A percentile compares a stretch with the other conserved stretches of the same genome.
Conservation (phyloP, 805 yeast species). For the Spathaspora girioi region DNA sequence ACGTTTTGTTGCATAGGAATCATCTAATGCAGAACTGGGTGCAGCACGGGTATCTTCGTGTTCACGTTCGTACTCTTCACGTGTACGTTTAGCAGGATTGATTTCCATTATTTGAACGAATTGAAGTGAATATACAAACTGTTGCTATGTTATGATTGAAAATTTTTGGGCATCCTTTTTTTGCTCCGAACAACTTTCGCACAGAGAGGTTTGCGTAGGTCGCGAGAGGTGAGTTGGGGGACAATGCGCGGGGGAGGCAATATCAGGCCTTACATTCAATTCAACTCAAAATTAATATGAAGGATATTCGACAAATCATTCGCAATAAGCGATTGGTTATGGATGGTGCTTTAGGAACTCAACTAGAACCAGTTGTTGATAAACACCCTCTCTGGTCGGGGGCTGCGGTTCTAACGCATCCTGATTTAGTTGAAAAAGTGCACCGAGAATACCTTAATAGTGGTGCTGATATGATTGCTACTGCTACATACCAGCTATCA, state of each 20-base stretch:
- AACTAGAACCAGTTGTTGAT: slow-evolving; percentile 48
- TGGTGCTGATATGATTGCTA: slow-evolving; percentile 54
- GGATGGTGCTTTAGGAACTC: slow-evolving; percentile 70
- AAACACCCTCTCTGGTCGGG: slow-evolving; percentile 60
- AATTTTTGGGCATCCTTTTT: slow-evolving; percentile 1
- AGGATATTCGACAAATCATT: slow-evolving; percentile 3
- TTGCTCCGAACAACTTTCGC: not conserved
- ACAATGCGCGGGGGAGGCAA: too few relatives aligned
- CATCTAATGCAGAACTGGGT: not conserved
- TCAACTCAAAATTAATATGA: slow-evolving; percentile 1
- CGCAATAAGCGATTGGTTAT: slow-evolving; percentile 12
- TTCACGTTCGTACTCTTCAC: slow-evolving; percentile 27
- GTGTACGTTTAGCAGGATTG: slow-evolving; percentile 21
- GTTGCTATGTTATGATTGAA: not conserved
- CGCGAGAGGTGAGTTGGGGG: too few relatives aligned
- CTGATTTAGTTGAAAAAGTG: slow-evolving; percentile 41
- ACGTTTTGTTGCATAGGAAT: slow-evolving; percentile 20
- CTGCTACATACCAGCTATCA: slow-evolving; percentile 62
- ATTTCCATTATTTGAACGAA: slow-evolving; percentile 6
- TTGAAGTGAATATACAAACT: not conserved
- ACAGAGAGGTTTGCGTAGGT: too few relatives aligned
- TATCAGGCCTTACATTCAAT: too few relatives aligned
- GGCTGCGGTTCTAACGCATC: slow-evolving; percentile 41
- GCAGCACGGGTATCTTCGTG: not conserved
- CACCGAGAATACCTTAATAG: slow-evolving; percentile 48